phyloP scores from a whole-genome alignment of 2,329 filamentous ascomycete species.

The Atkinsonella hypoxylon region DNA sequence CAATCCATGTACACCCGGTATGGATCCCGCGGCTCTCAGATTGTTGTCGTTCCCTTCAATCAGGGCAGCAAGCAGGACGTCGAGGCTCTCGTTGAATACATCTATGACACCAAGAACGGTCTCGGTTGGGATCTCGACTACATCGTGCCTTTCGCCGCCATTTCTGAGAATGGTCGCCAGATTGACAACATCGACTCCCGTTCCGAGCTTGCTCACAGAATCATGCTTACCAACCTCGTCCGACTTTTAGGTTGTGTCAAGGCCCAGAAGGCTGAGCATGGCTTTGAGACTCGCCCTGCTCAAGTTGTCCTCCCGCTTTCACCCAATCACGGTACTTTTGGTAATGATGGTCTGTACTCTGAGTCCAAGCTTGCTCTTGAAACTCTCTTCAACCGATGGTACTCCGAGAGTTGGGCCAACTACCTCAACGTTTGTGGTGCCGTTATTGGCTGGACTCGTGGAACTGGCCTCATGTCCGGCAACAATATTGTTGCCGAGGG shows the following conservation, averaged over 20 bases:
- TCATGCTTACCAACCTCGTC: constrained; percentile 96
- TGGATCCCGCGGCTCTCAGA: constrained; percentile 85
- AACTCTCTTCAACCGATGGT: constrained; percentile 97
- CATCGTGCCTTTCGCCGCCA: constrained; percentile 91
- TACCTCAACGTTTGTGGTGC: constrained; percentile 98
- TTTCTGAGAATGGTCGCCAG: constrained; percentile 93
- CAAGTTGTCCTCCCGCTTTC: constrained; percentile 94
- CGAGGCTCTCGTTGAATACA: constrained; percentile 86
- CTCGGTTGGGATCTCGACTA: constrained; percentile 97
- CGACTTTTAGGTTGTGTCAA: constrained; percentile 87
- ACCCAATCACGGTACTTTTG: constrained; percentile 96
- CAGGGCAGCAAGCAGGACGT: constrained; percentile 98
- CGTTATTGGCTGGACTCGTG: constrained; percentile 97
- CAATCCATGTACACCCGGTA: constrained; percentile 96
- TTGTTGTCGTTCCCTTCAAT: constrained; percentile 98
- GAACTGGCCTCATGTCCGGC: constrained; percentile 92
- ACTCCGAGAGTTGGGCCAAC: constrained; percentile 92
- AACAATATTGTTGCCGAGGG: constrained; percentile 98
- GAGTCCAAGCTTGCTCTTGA: constrained; percentile 96
- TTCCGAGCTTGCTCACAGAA: constrained; percentile 93
- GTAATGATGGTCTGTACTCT: constrained; percentile 93
- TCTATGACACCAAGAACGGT: constrained; percentile 92
- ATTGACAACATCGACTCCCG: constrained; percentile 96
- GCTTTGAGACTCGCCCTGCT: constrained; percentile 88
- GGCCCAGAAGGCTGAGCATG: constrained; percentile 73